A percentile compares a stretch with the other conserved stretches of the same genome.
Evolutionary conservation across 306 rosid species (phyloP).

Genomic region (Fragaria nilgerrensis): DNA sequence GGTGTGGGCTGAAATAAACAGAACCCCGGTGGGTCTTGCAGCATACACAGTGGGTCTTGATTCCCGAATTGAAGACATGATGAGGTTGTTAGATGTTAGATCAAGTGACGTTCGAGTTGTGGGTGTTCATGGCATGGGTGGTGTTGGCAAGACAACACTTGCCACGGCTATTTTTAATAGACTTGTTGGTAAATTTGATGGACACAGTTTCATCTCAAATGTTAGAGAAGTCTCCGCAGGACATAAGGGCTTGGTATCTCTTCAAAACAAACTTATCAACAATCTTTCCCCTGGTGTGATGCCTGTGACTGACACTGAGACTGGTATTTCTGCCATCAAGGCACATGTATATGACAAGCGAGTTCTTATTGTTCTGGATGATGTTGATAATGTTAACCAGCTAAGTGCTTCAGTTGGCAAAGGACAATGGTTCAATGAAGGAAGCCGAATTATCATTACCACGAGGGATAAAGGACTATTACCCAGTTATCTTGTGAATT

Average conservation of each 20-base stretch:
- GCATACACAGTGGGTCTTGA: slow-evolving; percentile 46
- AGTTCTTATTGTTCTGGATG: slow-evolving; percentile 59
- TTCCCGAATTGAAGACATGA: slow-evolving; percentile 31
- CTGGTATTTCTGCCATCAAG: slow-evolving; percentile 25
- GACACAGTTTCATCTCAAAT: slow-evolving; percentile 42
- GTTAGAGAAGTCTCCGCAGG: slow-evolving; percentile 39
- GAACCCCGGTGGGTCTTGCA: slow-evolving; percentile 42
- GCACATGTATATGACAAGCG: slow-evolving; percentile 18
- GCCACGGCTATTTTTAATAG: slow-evolving; percentile 50
- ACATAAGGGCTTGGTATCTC: slow-evolving; percentile 30
- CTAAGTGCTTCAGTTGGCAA: slow-evolving; percentile 32
- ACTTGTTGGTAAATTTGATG: slow-evolving; percentile 31
- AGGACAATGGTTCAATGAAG: slow-evolving; percentile 47
- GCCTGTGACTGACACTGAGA: slow-evolving; percentile 7
- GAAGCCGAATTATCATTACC: slow-evolving; percentile 55
- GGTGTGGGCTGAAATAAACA: slow-evolving; percentile 36
- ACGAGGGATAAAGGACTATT: slow-evolving; percentile 46
- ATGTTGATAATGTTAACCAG: slow-evolving; percentile 46
- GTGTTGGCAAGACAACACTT: slow-evolving; percentile 60
- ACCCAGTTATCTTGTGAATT: slow-evolving; percentile 9
- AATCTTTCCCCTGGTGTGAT: slow-evolving; percentile 22
- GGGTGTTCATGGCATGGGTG: slow-evolving; percentile 54
- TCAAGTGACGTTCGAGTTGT: slow-evolving; percentile 37
- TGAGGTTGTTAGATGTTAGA: slow-evolving; percentile 25
- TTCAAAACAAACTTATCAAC: slow-evolving; percentile 12